These are phyloP conservation scores for Porodaedalea pini DNA, from an alignment of 1,284 basidiomycete species.

Conservation along the genomic window DNA sequence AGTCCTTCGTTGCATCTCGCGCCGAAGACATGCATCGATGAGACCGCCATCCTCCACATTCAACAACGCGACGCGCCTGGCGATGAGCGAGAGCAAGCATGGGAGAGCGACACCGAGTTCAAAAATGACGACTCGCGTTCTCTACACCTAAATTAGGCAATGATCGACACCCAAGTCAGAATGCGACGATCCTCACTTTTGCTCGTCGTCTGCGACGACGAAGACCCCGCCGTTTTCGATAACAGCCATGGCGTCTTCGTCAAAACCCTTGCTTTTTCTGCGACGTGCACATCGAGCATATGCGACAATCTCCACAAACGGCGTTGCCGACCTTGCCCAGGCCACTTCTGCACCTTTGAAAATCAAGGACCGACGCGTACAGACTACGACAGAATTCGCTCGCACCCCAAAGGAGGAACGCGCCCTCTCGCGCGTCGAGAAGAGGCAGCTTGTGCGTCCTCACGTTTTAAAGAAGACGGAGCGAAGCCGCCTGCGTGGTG, in stretches of 20 bases:
- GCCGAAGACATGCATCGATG: not conserved
- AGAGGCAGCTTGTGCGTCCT: slow-evolving; percentile 6
- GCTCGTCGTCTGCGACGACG: not conserved
- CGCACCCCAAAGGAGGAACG: not conserved
- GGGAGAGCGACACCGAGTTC: not conserved
- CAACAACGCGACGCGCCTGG: slow-evolving; percentile 1
- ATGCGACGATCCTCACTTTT: not conserved
- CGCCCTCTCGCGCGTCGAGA: slow-evolving; percentile 1
- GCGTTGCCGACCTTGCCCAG: slow-evolving; percentile 5
- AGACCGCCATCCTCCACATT: not conserved
- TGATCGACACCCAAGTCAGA: not conserved
- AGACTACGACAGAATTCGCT: slow-evolving; percentile 1
- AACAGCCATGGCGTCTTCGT: slow-evolving; percentile 9
- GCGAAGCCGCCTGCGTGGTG: slow-evolving; percentile 55
- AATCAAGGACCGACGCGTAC: slow-evolving; percentile 12
- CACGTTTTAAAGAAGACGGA: not conserved
- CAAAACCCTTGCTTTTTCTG: not conserved
- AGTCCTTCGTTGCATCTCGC: slow-evolving; percentile 12
- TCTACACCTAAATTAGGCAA: no score
- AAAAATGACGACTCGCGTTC: not conserved
- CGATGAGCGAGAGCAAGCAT: slow-evolving; percentile 10
- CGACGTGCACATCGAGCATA: slow-evolving; percentile 11
- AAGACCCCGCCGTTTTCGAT: not conserved
- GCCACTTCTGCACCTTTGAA: slow-evolving; percentile 16
- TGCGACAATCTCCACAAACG: slow-evolving; percentile 8